Evolutionary conservation across 345 rosid species (phyloP), one percentile per base, ranked within the genome.

Genomic region (Lenwebbia sp.): DNA sequence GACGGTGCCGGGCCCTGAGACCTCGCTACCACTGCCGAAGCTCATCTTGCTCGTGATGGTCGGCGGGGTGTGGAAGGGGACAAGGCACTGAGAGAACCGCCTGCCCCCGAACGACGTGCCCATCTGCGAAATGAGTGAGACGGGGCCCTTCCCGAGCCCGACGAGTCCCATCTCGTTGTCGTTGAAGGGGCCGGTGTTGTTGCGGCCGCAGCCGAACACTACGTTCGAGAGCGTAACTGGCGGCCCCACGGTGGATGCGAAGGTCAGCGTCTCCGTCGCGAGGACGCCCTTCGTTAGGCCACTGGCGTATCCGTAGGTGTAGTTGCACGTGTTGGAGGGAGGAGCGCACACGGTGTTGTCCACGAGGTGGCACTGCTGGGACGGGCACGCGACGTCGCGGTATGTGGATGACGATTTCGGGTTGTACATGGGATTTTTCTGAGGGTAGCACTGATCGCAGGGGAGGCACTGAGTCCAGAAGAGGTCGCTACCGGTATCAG

Each of bases 21-120:
- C 94, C 11, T 88, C 83, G 2, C 93, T 93, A 17, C 87, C 88
- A 11, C 82, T 62, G 9, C 98, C 95, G 19, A 94, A 92, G 85
- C 90, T 92, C 57, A 95, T 86, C 82, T 89, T 93, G 88, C 93
- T 93, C 37, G 92, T 78, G 13, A 56, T 83, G 25, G 86, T 74
- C 0, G 87, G 28, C 7, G 82, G 41, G 50, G 93, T n/a, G 51
- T 84, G 85, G 54, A 86, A 65, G 44, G 94, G 96, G 0, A 93
- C 90, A 89, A 94, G 86, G 88, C 96, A 95, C 50, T 93, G 93
- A 4, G 96, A 96, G 89, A 96, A 92, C 44, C 62, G 65, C 89
- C 92, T 91, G 8, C 91, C 92, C 2, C 84, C 90, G 51, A 92
- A 89, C 1, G 90, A 83, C 15, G 91, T 82, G 57, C 91, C 86